Evolutionary conservation across 164 flowering plant species (phyloP).

Genomic region (Berberis vulgaris): DNA sequence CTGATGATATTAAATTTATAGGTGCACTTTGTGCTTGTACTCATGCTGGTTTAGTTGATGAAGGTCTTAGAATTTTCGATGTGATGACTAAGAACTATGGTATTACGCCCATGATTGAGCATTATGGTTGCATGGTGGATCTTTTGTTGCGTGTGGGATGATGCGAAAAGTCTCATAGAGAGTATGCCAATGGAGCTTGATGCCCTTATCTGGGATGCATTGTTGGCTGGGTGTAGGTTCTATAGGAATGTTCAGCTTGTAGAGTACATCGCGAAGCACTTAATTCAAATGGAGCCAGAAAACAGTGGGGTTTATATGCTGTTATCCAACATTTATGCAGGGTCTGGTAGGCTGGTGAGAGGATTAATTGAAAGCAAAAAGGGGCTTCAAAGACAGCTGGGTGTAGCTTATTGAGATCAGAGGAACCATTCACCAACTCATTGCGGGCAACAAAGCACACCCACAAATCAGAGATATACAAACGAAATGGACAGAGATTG

Average conservation of each 20-base stretch:
- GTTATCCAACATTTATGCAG: constrained; percentile 22
- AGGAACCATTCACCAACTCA: constrained; percentile 17
- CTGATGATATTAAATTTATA: constrained; percentile 24
- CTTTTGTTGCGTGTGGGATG: constrained; percentile 30
- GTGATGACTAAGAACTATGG: constrained; percentile 18
- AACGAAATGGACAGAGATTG: constrained; percentile 22
- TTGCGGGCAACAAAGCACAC: constrained; percentile 18
- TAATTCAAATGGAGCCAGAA: constrained; percentile 22
- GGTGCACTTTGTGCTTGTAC: constrained; percentile 28
- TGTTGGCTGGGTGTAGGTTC: constrained; percentile 29
- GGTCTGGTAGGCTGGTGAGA: constrained; percentile 20
- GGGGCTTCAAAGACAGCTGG: constrained; percentile 19
- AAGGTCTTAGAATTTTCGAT: constrained; percentile 22
- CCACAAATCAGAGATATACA: constrained; percentile 19
- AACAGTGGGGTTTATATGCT: constrained; percentile 25
- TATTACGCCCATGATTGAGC: constrained; percentile 25
- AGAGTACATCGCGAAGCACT: constrained; percentile 16
- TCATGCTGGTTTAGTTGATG: constrained; percentile 24
- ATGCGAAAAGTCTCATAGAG: constrained; percentile 20
- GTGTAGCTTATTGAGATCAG: constrained; percentile 22
- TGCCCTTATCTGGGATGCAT: constrained; percentile 30
- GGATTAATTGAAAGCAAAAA: constrained; percentile 11
- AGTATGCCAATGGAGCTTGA: constrained; percentile 34
- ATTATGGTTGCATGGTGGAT: constrained; percentile 46
- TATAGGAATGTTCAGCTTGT: constrained; percentile 20